A percentile compares a stretch with the other conserved stretches of the same genome.
Evolutionary conservation across 1,284 basidiomycete species (phyloP).

Genomic region (Ceratobasidium sp.): DNA sequence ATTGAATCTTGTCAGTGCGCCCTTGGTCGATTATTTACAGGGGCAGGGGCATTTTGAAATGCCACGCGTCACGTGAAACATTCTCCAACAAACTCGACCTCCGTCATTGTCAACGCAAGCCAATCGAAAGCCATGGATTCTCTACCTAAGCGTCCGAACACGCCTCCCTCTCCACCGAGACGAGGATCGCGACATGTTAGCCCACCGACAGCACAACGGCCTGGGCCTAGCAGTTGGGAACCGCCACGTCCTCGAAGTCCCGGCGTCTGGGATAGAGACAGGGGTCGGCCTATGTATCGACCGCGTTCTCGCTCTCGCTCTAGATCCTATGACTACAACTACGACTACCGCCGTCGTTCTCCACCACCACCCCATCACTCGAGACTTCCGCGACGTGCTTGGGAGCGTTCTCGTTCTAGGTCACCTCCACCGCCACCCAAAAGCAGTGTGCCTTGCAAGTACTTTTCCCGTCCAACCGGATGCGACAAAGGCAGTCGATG

Average conservation of each 20-base stretch:
- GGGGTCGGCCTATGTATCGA: constrained; percentile 29
- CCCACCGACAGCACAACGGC: constrained; percentile 25
- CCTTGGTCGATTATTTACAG: neutral
- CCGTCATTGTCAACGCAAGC: neutral
- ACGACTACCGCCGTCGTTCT: constrained; percentile 18
- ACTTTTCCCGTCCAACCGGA: constrained; percentile 24
- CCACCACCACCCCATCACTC: constrained; percentile 18
- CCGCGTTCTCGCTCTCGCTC: constrained; percentile 32
- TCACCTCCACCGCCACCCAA: constrained; percentile 27
- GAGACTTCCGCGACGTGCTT: constrained; percentile 26
- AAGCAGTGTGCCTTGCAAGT: constrained; percentile 16
- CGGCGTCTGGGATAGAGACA: constrained; percentile 24
- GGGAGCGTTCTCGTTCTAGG: constrained; percentile 25
- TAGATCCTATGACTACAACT: constrained; percentile 21
- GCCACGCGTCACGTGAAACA: neutral
- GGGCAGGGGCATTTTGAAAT: neutral
- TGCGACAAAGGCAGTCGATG: constrained; percentile 28
- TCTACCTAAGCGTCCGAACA: constrained; percentile 24
- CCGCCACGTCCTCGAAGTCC: constrained; percentile 33
- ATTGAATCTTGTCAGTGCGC: neutral
- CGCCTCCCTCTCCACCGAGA: constrained; percentile 28
- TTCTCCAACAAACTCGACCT: neutral
- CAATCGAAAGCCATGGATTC: constrained; percentile 16
- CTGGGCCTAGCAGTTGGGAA: constrained; percentile 32
- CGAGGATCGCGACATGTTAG: constrained; percentile 32